Evolutionary conservation across 345 rosid species (phyloP), one percentile per base, ranked within the genome.

Genomic region (Melaleuca quinquenervia): DNA sequence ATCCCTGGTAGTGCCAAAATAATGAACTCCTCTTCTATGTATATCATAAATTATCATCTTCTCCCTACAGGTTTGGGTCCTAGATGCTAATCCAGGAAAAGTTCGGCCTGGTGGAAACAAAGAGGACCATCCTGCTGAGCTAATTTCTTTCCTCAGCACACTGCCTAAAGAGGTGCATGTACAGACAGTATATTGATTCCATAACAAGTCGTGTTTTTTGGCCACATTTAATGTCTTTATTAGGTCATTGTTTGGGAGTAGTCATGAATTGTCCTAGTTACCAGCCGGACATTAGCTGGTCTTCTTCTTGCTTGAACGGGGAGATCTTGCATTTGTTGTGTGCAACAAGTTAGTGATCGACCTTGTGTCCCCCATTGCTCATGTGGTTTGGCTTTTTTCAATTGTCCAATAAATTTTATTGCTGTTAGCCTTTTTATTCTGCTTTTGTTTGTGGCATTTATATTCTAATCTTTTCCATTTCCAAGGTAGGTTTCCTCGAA

Each of bases 71-170:
- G 98, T 91, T 84, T 97, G 99, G 99, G 96, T 95, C 85, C 90
- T 97, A 86, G 99, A 97, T 93, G 96, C 99, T 83, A 97, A 97
- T 87, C 99, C 99, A 86, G 99, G 99, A 85, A 95, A 94, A 91
- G 98, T 96, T 83, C 90, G 94, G 83, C 94, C 96, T 84, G 97
- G 96, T 89, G 94, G 94, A 89, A 94, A 94, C 90, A 95, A 96
- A 84, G 98, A 97, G 44, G 98, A 95, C 88, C 99, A 94, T 91
- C 99, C 99, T 6, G 94, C 92, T 84, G 96, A 95, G 83, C 91
- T 97, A 50, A 97, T 97, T 75, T 92, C 95, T 85, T 92, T 94
- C 89, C 92, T 96, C 22, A 90, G 90, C 82, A 90, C 87, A 87
- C 87, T 97, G 87, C 98, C 97, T 52, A 90, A 92, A 88, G 93